Evolutionary conservation across 2,329 filamentous ascomycete genomes (phyloP), one percentile per base, ranked within the genome.

Genomic region (Aspergillus sclerotialis): DNA sequence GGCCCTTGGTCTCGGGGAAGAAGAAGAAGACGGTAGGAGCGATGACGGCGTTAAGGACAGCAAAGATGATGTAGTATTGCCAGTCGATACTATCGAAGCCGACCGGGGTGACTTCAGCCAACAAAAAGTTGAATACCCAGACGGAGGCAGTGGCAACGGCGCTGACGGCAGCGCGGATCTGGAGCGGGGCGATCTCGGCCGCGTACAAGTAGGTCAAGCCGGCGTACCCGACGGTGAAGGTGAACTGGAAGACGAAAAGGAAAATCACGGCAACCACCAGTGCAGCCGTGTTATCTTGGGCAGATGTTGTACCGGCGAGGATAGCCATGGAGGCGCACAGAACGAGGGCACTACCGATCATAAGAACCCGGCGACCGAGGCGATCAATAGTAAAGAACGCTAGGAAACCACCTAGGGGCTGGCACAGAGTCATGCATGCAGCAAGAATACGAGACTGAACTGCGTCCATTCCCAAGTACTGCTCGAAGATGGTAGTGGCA

Each of bases 131-230:
- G 43, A 61, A 58, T 2, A 48, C 44, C 63, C 62, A 65, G 21
- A 62, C 59, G 4, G 52, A 48, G 10, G 50, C 73, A 0, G 73
- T 77, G 0, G 69, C 72, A 26, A 78, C 70, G 21, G 69, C 68
- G 2, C 70, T 69, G 66, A 78, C 76, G 13, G 70, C 65, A 1
- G 75, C 52, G 4, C 52, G 50, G 11, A 56, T 35, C 36, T 56
- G 53, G 13, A 56, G 37, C 2, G 54, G 74, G 0, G 73, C 72
- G 12, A 78, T 61, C 46, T 78, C 75, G 1, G 74, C 70, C 38
- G 72, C 74, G 55, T 78, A 79, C 13, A 78, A 60, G 57, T 77
- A 78, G 45, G 75, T 77, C 19, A 73, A 67, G 1, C 75, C 75
- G 0, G 76, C 62, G 57, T 76, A 77, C 0, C 73, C 75, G 37